Evolutionary conservation across 305 asterid genomes (phyloP), one percentile per base, ranked within the genome.

Genomic region (Ajuga reptans): DNA sequence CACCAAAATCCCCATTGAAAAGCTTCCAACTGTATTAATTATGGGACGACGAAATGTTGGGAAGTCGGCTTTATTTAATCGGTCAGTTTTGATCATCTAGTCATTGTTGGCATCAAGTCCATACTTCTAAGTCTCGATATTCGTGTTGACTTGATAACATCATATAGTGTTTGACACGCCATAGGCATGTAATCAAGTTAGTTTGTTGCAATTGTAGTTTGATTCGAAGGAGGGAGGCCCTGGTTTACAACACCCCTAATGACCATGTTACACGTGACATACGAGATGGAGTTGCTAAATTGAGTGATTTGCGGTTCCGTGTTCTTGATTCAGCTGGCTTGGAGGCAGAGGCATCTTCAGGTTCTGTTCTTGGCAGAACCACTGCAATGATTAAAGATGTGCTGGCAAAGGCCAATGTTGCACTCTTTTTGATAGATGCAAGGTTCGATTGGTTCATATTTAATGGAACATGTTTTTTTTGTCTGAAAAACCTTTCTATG

Each of bases 41-140:
- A 85, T 90, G 3, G 98, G 98, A 15, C 92, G 98, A 5, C 98
- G 96, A 21, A 90, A 92, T 83, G 97, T 90, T 78, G 99, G 99
- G 15, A 93, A 90, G 72, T 92, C 97, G 3, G 97, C 97, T 36
- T 77, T 93, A 72, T 93, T 93, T 78, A 89, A 93, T 71, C 97
- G 97, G 96, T 89, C 53, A 80, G 89, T 78, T 67, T 62, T 61
- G 14, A 49, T 59, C 43, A 34, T 61, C 43, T 27, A 69, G 66
- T 57, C 47, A 72, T 58, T 27, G 53, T 27, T 64, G 34, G 64
- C 65, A n/a, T 51, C 33, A 15, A 36, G 64, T 68, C 8, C 21
- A 11, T 61, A 12, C 46, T 9, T 73, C 9, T 16, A 56, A 57
- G 33, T 41, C 41, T 54, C 58, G 36, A 29, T 34, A 39, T 75